phyloP scores from a whole-genome alignment of 768 basidiomycete species.

The Mycena amicta region DNA sequence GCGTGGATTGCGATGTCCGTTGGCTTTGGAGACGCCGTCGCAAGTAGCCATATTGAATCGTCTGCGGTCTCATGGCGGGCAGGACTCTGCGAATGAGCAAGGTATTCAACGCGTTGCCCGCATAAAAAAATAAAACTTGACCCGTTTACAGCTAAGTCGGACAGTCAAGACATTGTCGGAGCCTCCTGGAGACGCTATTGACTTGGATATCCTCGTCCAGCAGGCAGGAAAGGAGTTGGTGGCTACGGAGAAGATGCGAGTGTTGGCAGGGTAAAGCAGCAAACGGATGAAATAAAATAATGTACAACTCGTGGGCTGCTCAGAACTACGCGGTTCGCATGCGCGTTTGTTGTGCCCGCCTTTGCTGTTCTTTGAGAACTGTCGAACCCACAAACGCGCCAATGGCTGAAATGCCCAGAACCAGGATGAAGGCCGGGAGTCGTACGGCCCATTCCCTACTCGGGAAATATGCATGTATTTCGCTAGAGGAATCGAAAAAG shows the following conservation, averaged over 20 bases:
- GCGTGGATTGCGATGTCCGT: conserved; percentile 52
- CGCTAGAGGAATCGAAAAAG: conserved; percentile 76
- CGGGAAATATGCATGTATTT: conserved; percentile 80
- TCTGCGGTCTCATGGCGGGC: conserved; percentile 46
- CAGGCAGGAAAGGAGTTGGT: conserved; percentile 65
- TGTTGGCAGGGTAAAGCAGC: conserved; percentile 44
- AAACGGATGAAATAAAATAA: conserved; percentile 18
- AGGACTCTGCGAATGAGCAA: conserved; percentile 54
- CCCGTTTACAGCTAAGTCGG: conserved; percentile 51
- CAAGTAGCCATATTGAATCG: conserved; percentile 54
- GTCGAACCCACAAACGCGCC: conserved; percentile 81
- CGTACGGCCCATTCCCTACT: conserved; percentile 91
- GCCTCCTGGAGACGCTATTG: conserved; percentile 43
- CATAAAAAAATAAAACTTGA: conserved; percentile 1
- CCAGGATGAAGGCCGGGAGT: conserved; percentile 80
- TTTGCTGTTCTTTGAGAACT: conserved; percentile 72
- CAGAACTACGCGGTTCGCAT: conserved; percentile 56
- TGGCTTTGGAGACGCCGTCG: conserved; percentile 55
- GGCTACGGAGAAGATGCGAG: conserved; percentile 70
- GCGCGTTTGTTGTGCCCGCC: conserved; percentile 64
- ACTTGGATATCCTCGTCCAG: conserved; percentile 50
- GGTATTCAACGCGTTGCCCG: conserved; percentile 33
- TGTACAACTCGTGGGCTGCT: conserved; percentile 2
- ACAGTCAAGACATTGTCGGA: conserved; percentile 55
- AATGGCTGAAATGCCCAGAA: conserved; percentile 79